These are phyloP conservation scores for Nematocida major DNA, from an alignment of 371 early-diverging fungal genomes.

Conservation along the genomic window DNA sequence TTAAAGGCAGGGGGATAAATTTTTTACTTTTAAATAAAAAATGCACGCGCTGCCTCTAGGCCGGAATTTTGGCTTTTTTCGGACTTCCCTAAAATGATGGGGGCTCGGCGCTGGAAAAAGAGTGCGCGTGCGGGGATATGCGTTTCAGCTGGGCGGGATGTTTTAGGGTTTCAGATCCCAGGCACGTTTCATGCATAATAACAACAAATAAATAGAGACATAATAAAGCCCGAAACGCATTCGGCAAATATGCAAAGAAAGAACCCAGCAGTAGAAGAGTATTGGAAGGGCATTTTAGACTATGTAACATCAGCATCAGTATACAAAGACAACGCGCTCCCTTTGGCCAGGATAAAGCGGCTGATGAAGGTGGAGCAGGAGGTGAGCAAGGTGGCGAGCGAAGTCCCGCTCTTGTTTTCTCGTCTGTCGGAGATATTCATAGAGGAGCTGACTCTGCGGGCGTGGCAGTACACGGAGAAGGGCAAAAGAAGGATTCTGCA, in stretches of 20 bases:
- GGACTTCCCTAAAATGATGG: background rate
- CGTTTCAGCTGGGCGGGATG: background rate
- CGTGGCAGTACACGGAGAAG: slow-evolving; percentile 95
- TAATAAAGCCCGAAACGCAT: background rate
- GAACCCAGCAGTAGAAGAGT: slow-evolving; percentile 31
- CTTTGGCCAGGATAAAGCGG: slow-evolving; percentile 95
- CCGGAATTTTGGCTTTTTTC: background rate
- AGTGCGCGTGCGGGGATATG: background rate
- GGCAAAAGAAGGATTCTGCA: slow-evolving; percentile 92
- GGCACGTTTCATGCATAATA: background rate
- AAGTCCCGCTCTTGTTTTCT: slow-evolving; percentile 86
- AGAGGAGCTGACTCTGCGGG: slow-evolving; percentile 79
- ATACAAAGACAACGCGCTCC: slow-evolving; percentile 76
- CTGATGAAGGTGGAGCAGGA: slow-evolving; percentile 98
- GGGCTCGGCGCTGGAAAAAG: no score
- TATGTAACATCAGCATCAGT: background rate
- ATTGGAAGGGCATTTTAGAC: slow-evolving; percentile 35
- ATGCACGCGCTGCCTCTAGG: background rate
- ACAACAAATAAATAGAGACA: slow-evolving; percentile 7
- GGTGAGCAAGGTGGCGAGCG: slow-evolving; percentile 69
- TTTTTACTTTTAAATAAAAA: slow-evolving; percentile 24
- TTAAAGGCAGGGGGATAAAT: slow-evolving; percentile 38
- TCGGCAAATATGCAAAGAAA: slow-evolving; percentile 20
- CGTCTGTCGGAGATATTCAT: slow-evolving; percentile 93
- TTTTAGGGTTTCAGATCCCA: background rate